Percentiles rank a stretch among this genome's conserved stretches.
phyloP scores from a whole-genome alignment of 371 early-diverging fungal genomes.

The Syncephalastrum monosporum region DNA sequence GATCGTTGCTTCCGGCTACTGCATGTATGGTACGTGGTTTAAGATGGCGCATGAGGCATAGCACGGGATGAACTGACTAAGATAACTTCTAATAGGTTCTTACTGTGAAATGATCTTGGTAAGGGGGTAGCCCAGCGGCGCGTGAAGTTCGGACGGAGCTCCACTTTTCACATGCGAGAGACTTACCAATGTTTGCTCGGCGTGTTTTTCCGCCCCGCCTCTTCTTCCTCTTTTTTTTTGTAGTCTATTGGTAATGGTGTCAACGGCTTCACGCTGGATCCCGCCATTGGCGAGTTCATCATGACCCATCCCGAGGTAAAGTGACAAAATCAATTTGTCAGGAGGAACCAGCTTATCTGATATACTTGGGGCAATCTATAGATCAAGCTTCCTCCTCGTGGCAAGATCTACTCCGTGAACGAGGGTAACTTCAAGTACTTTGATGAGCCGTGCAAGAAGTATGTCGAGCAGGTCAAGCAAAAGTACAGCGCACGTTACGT shows the following conservation, averaged over 20 bases:
- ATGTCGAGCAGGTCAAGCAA: slow-evolving; percentile 85
- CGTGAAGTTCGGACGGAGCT: slow-evolving; percentile 5
- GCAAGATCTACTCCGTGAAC: slow-evolving; percentile 98
- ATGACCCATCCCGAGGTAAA: slow-evolving; percentile 89
- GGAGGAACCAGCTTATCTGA: too few species aligned
- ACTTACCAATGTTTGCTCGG: slow-evolving; percentile 3
- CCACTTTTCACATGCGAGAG: slow-evolving; percentile 13
- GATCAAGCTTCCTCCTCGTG: slow-evolving; percentile 78
- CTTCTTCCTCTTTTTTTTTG: slow-evolving; percentile 2
- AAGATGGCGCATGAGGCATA: too few species aligned
- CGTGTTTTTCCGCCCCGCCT: slow-evolving; percentile 11
- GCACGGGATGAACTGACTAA: too few species aligned
- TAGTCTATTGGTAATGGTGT: slow-evolving; percentile 88
- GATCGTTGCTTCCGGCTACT: slow-evolving; percentile 95
- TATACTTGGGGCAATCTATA: slow-evolving; percentile 14
- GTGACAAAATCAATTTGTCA: slow-evolving; percentile 1
- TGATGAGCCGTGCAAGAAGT: slow-evolving; percentile 85
- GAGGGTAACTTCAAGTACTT: slow-evolving; percentile 96
- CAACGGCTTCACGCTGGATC: slow-evolving; percentile 96
- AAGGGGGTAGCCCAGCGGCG: slow-evolving; percentile 12
- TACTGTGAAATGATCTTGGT: slow-evolving; percentile 79
- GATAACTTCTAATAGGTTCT: slow-evolving; percentile 40
- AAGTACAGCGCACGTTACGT: slow-evolving; percentile 97
- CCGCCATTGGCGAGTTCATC: slow-evolving; percentile 96
- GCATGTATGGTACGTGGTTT: slow-evolving; percentile 77